Evolutionary conservation across 768 basidiomycete species (phyloP), one percentile per base, ranked within the genome.

Genomic region (Tulasnella sp.): DNA sequence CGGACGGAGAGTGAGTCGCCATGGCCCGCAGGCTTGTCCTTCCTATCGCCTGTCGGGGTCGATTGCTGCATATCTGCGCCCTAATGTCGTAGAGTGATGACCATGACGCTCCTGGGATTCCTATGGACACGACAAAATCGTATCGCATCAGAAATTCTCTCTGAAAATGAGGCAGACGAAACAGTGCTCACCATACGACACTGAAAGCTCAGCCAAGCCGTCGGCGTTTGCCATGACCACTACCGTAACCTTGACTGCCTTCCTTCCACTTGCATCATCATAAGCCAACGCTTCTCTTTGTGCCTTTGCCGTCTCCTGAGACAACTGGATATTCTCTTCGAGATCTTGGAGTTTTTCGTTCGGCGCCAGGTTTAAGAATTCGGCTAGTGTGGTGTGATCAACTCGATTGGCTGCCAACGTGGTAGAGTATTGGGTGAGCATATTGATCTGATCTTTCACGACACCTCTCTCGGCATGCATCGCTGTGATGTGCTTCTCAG

Each of bases 41-140:
- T n/a, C 9, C 34, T 30, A 57, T 76, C 73, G 0, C 75, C 76
- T 10, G 60, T 71, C 66, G 53, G 74, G 7, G 5, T 38, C 34
- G 15, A 7, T 15, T 15, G 7, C 34, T 38, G 7, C 34, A 21
- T n/a, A 74, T 77, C 0, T 71, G 73, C 2, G 80, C 80, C 57
- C 80, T 76, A 0, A 84, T 73, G 60, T 83, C 82, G 64, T 84
- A 83, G 2, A 73, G 74, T 1, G 81, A 77, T 12, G 66, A 66
- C 81, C 81, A 83, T 21, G 66, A 67, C 0, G 76, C 78, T 38
- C 75, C 69, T 42, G 67, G 70, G 19, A 84, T 80, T 51, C 80
- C 82, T 31, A 30, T 34, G 46, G 10, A 29, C 50, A 51, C 8
- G 11, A n/a, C 7, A 24, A 15, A 4, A 2, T 15, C 7, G 11